Conservation (phyloP, 345 rosid genomes). For the Populus davidiana region DNA sequence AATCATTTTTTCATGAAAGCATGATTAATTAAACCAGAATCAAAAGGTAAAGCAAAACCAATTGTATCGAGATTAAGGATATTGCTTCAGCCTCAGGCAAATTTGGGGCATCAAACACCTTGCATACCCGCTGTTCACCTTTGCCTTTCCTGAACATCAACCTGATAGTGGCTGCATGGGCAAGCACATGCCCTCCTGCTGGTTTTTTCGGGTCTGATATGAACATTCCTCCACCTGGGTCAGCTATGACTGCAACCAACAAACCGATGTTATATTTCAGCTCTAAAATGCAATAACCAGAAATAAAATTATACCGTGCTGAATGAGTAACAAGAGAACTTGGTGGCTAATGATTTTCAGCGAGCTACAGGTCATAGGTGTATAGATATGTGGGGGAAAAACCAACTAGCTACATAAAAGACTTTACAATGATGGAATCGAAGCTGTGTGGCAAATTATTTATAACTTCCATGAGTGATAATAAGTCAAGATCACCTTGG, state of each 20-base stretch:
- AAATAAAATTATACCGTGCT: neutral
- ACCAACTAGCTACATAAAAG: neutral
- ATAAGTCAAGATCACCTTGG: slow-evolving; percentile 50
- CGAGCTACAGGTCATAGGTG: neutral
- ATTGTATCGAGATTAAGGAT: slow-evolving; percentile 47
- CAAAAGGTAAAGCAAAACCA: neutral
- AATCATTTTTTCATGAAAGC: neutral
- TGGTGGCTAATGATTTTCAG: neutral
- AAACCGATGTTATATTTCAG: slow-evolving; percentile 3
- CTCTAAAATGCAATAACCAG: neutral
- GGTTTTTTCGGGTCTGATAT: slow-evolving; percentile 90
- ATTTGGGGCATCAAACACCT: slow-evolving; percentile 93
- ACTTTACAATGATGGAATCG: neutral
- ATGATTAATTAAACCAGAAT: neutral
- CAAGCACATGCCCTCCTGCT: slow-evolving; percentile 87
- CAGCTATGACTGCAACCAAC: slow-evolving; percentile 65
- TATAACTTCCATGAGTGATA: neutral
- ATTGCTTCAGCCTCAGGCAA: slow-evolving; percentile 91
- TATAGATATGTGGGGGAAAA: neutral
- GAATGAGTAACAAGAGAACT: neutral
- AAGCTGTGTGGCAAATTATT: neutral
- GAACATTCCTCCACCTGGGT: slow-evolving; percentile 87
- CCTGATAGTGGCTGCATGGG: slow-evolving; percentile 81
- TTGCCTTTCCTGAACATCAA: slow-evolving; percentile 92
- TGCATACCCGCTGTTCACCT: slow-evolving; percentile 83